phyloP scores from a whole-genome alignment of 495 filamentous ascomycete species.

The Aspergillus hancockii region DNA sequence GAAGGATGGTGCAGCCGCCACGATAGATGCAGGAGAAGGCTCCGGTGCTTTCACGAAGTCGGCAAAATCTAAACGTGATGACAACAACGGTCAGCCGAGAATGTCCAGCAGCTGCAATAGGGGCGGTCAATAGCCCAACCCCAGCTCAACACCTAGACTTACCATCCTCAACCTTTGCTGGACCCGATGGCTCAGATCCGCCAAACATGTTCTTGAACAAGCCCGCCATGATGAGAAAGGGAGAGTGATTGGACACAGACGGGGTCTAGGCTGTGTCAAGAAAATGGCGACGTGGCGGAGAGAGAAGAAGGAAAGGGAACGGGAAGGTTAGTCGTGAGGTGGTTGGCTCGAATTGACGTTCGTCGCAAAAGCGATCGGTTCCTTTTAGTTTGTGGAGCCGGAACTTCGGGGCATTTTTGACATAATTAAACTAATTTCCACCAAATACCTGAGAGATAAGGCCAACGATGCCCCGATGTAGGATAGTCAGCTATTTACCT shows the following conservation, averaged over 20 bases:
- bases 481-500: background rate
- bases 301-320: slow-evolving; percentile 16
- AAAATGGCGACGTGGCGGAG: slow-evolving; percentile 25
- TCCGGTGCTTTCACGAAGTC: slow-evolving; percentile 73
- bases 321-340: too few species aligned
- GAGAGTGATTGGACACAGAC: background rate
- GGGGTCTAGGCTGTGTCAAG: slow-evolving; percentile 7
- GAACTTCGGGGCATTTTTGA: slow-evolving; percentile 5
- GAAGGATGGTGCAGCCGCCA: slow-evolving; percentile 36
- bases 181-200: slow-evolving; percentile 56
- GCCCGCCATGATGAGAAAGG: slow-evolving; percentile 59
- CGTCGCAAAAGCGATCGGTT: slow-evolving; percentile 21
- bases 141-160: slow-evolving; percentile 27
- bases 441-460: background rate
- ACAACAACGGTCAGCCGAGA: background rate
- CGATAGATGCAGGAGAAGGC: slow-evolving; percentile 57
- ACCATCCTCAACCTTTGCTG: slow-evolving; percentile 62
- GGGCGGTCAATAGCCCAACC: background rate
- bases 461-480: background rate
- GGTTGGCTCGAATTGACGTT: slow-evolving; percentile 28
- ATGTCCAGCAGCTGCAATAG: background rate
- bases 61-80: slow-evolving; percentile 62
- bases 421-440: background rate
- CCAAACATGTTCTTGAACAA: slow-evolving; percentile 69
- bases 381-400: slow-evolving; percentile 22